Percentiles rank a stretch among this genome's conserved stretches.
Conservation (phyloP, 1,139 yeast species). For the Pichia sp. region DNA sequence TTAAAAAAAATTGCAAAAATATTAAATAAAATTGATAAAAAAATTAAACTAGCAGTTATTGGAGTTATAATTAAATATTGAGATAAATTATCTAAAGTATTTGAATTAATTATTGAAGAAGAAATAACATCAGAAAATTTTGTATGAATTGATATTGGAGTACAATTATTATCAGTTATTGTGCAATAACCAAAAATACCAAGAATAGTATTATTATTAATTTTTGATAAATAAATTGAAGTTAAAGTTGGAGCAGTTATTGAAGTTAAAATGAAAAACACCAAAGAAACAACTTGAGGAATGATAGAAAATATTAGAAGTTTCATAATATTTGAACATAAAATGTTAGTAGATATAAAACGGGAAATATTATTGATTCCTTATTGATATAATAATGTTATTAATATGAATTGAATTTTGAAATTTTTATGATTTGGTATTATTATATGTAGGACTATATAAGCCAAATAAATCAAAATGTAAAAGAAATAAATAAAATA, state of each 20-base stretch:
- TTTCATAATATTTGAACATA: neutral
- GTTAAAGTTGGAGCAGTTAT: conserved; percentile 42
- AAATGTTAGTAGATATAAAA: no score
- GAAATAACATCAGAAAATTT: conserved; percentile 17
- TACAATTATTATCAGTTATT: conserved; percentile 8
- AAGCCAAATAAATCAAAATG: no score
- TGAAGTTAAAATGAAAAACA: conserved; percentile 42
- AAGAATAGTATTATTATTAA: conserved; percentile 20
- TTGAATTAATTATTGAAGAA: neutral
- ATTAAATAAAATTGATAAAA: conserved; percentile 24
- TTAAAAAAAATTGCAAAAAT: conserved; percentile 19
- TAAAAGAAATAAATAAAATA: no score
- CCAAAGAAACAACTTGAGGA: conserved; percentile 32
- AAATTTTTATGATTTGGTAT: no score
- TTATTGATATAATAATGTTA: no score
- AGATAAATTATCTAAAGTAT: conserved; percentile 22
- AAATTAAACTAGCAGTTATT: conserved; percentile 27
- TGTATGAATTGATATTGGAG: conserved; percentile 5
- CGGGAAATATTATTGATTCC: no score
- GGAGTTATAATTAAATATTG: conserved; percentile 26
- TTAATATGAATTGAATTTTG: no score
- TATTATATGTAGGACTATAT: no score
- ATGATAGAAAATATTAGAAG: conserved; percentile 12
- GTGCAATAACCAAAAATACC: conserved; percentile 44
- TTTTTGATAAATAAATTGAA: conserved; percentile 35